Evolutionary conservation across 73 alveolate species (phyloP), one percentile per base, ranked within the genome.

Genomic region (Symbiodinium pilosum): DNA sequence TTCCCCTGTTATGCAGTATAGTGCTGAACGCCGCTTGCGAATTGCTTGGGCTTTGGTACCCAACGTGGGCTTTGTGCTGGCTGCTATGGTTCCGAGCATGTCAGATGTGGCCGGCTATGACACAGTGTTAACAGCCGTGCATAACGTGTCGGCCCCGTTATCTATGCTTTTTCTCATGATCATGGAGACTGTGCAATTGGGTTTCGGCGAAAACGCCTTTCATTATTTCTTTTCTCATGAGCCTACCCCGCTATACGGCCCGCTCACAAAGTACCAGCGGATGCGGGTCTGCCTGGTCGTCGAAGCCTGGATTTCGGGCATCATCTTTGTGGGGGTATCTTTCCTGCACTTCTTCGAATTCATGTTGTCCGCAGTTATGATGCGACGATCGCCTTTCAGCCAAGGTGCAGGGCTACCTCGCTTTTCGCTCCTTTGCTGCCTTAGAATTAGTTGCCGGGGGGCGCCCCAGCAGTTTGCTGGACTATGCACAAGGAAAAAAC

Each of bases 41-140:
- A 91, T 86, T 18, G 97, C 97, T 52, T 91, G 97, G 97, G 84
- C 87, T 34, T 28, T 91, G 87, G 97, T 69, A 43, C 97, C 97
- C 59, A 69, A 91, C 32, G 97, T 91, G 39, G 97, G 97, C 47
- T 91, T 91, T 52, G 97, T 91, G 77, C 87, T 91, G 40, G 75
- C 97, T 20, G 97, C 97, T 30, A 91, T 91, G 97, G 97, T 91
- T 41, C 97, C 97, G 39, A 69, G 89, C 97, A 51, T 91, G 7
- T 91, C 97, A 16, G 86, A 39, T 9, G 87, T 39, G 87, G 87
- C 52, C 42, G 86, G 44, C n/a, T 38, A 75, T 12, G 86, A 36
- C 14, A 18, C 36, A 14, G 84, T 87, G 21, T 71, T 87, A 30
- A 59, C 94, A n/a, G 75, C 84, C 9, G 94, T 87, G 59, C 94